Evolutionary conservation across 1,284 basidiomycete species (phyloP), one percentile per base, ranked within the genome.

Genomic region (Ustilago shanxiensis): DNA sequence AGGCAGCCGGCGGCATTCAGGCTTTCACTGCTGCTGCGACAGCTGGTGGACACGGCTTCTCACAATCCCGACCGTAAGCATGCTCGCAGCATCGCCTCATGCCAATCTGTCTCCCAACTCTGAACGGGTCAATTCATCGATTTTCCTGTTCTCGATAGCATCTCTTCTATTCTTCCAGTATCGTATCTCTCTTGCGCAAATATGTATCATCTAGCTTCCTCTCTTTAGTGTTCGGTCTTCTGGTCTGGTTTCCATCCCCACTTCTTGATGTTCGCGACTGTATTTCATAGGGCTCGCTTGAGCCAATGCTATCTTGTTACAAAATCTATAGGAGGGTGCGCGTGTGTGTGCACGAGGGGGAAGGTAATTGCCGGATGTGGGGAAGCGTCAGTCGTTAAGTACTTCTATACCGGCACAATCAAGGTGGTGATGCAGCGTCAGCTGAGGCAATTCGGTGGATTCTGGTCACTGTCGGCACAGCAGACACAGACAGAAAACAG

Each of bases 1-100:
- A 77, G 58, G 69, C 69, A 2, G 74, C 74, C 2, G 74, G 74
- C 14, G 74, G 74, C 20, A 69, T 77, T 14, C 69, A 77, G 59
- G 74, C 74, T n/a, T 77, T 77, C 24, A 72, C 74, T 13, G 62
- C 57, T 29, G 62, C 57, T 29, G 56, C 35, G 1, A 53, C 55
- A 26, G 70, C 41, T 44, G 41, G 41, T 20, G 41, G 41, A 44
- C 41, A 44, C n/a, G 41, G 57, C 5, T 72, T 72, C 22, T 53
- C 64, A 8, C 64, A 66, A 39, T 52, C 60, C 2, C 55, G 69
- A 37, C 70, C 66, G 60, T 72, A 57, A 67, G n/a, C 49, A 14
- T 4, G 24, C 18, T 26, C 10, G 26, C 58, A 57, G 31, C 29
- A 20, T 20, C 28, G 33, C 24, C 16, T 14, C 39, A 22, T 6